These are phyloP conservation scores for Hymenoscyphus albidus DNA, from an alignment of 2,329 filamentous ascomycete species.

Conservation along the genomic window DNA sequence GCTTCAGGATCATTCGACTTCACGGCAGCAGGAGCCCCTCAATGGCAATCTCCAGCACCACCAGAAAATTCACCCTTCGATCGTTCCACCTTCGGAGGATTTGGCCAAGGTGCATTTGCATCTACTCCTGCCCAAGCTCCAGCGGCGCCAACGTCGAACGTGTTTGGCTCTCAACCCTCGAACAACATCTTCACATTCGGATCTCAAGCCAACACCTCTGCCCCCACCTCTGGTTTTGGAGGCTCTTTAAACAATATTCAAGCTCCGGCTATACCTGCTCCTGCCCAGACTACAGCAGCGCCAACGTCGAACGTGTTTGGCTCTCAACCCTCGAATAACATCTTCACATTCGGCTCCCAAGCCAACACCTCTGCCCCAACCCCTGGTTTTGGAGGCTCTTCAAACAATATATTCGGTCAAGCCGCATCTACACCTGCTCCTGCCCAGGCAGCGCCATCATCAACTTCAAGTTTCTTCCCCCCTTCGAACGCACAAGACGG, in stretches of 20 bases:
- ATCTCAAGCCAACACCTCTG: background rate
- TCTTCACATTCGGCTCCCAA: background rate
- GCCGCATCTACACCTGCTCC: background rate
- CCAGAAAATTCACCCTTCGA: background rate
- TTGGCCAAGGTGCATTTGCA: too few relatives aligned
- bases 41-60: background rate
- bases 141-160: background rate
- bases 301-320: background rate
- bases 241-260: background rate
- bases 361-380: background rate
- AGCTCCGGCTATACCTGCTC: background rate
- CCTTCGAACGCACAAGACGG: background rate
- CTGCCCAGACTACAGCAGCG: background rate
- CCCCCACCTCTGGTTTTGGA: background rate
- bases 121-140: too few relatives aligned
- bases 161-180: background rate
- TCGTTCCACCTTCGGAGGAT: background rate
- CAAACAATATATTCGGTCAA: background rate
- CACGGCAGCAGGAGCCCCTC: conserved; percentile 18
- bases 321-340: background rate
- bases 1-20: conserved; percentile 30
- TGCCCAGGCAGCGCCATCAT: background rate
- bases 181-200: background rate
- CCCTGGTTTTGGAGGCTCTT: background rate
- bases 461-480: conserved; percentile 9